Conservation (phyloP, 768 basidiomycete species). For the Lactifluus piperatus region DNA sequence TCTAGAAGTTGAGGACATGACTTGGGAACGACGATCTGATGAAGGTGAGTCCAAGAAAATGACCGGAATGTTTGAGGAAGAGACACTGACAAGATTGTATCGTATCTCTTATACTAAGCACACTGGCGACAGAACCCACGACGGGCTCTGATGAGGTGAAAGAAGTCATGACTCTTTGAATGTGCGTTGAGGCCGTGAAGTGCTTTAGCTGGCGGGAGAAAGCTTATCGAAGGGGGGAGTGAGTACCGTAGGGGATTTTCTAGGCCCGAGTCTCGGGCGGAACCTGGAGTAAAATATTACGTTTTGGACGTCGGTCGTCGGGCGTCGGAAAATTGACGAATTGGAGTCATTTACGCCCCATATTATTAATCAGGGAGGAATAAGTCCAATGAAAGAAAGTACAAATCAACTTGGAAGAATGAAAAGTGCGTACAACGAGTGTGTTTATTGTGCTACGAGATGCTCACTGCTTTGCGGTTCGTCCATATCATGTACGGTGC, state of each 20-base stretch:
- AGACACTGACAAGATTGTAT: conserved; percentile 9
- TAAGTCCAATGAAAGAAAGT: background rate
- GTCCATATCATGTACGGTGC: conserved; percentile 88
- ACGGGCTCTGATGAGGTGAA: background rate
- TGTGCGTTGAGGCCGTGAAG: conserved; percentile 1
- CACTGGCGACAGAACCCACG: conserved; percentile 15
- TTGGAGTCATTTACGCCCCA: background rate
- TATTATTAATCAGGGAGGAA: conserved; percentile 10
- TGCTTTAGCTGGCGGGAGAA: background rate
- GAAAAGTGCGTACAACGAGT: conserved; percentile 3
- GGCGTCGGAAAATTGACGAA: background rate
- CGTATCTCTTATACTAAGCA: conserved; percentile 16
- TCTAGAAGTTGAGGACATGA: conserved; percentile 1
- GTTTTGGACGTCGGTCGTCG: background rate
- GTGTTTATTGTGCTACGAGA: conserved; percentile 21
- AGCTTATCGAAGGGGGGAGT: background rate
- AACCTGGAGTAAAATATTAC: conserved; percentile 7
- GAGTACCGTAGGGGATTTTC: background rate
- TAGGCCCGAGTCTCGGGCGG: conserved; percentile 5
- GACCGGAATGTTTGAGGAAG: background rate
- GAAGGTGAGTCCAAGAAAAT: background rate
- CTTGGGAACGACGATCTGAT: conserved; percentile 19
- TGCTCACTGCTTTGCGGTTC: conserved; percentile 60
- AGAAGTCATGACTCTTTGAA: conserved; percentile 4
- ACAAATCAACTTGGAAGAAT: background rate